Percentiles rank a stretch among this genome's conserved stretches.
phyloP scores from a whole-genome alignment of 495 filamentous ascomycete genomes.

The Immersiella caudata region DNA sequence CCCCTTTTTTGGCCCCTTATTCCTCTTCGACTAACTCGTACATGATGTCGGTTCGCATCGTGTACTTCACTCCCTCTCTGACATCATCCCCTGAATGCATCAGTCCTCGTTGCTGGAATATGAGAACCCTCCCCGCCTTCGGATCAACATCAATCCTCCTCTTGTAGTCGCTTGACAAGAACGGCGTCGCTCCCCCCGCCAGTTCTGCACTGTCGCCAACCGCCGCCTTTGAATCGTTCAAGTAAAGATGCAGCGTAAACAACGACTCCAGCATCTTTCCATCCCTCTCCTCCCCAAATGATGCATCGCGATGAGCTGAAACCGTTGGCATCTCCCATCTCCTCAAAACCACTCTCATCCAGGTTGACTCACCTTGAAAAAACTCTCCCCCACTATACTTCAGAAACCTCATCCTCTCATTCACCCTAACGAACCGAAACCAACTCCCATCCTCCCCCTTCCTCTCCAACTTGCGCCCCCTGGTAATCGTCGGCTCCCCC shows the following conservation, averaged over 20 bases:
- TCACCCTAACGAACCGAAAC: constrained; percentile 63
- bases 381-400: constrained; percentile 76
- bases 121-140: constrained; percentile 68
- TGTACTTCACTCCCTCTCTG: constrained; percentile 70
- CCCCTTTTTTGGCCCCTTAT: background rate
- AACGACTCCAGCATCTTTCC: constrained; percentile 58
- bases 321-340: background rate
- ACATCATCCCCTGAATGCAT: constrained; percentile 78
- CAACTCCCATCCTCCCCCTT: constrained; percentile 10
- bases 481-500: constrained; percentile 9
- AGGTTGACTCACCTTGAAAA: constrained; percentile 64
- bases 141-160: constrained; percentile 65
- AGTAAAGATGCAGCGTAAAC: constrained; percentile 82
- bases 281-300: constrained; percentile 61
- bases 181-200: constrained; percentile 66
- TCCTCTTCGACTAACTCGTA: constrained; percentile 49
- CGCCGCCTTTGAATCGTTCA: constrained; percentile 60
- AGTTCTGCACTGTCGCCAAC: constrained; percentile 41
- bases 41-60: constrained; percentile 78
- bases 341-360: background rate
- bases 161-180: constrained; percentile 53
- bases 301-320: constrained; percentile 73
- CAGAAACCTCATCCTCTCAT: constrained; percentile 80
- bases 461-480: constrained; percentile 13
- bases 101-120: constrained; percentile 75